Percentiles rank a stretch among this genome's conserved stretches.
phyloP scores from a whole-genome alignment of 2,329 filamentous ascomycete genomes.

The Allantophomopsis lycopodina region DNA sequence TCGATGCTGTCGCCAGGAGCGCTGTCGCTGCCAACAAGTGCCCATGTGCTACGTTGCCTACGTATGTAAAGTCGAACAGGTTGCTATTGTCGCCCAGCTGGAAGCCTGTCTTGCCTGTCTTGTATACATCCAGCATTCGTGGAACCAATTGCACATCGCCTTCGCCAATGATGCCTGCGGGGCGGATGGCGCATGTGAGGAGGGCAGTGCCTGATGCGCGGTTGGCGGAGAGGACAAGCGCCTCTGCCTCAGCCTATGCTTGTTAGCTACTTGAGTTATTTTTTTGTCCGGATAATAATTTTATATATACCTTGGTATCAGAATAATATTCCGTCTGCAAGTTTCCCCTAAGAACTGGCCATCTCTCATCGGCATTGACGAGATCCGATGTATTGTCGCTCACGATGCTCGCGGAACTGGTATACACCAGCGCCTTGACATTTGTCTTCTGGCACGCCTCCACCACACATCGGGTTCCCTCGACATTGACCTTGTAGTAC shows the following conservation, averaged over 20 bases:
- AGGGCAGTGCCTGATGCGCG: constrained; percentile 39
- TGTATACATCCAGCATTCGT: constrained; percentile 59
- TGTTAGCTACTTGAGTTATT: background rate
- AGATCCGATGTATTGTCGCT: constrained; percentile 71
- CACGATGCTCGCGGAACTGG: constrained; percentile 76
- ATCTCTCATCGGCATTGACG: constrained; percentile 73
- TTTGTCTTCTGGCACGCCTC: constrained; percentile 55
- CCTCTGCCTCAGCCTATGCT: constrained; percentile 58
- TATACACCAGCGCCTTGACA: constrained; percentile 80
- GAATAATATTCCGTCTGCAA: constrained; percentile 74
- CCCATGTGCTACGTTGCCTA: constrained; percentile 58
- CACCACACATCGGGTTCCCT: constrained; percentile 69
- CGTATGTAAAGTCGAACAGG: constrained; percentile 59
- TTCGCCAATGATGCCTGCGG: constrained; percentile 83
- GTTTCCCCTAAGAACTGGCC: constrained; percentile 60
- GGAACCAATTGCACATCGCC: constrained; percentile 68
- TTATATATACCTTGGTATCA: constrained; percentile 50
- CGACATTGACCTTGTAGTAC: constrained; percentile 75
- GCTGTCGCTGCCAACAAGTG: constrained; percentile 57
- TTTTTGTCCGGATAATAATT: constrained; percentile 7
- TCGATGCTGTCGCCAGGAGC: background rate
- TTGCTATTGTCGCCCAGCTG: constrained; percentile 68
- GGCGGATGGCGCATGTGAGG: constrained; percentile 69
- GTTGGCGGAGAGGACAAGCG: constrained; percentile 66
- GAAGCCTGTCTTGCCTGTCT: constrained; percentile 54